These are phyloP conservation scores for Pyrrhoderma lamaoense DNA, from an alignment of 1,284 basidiomycete species.

Conservation along the genomic window DNA sequence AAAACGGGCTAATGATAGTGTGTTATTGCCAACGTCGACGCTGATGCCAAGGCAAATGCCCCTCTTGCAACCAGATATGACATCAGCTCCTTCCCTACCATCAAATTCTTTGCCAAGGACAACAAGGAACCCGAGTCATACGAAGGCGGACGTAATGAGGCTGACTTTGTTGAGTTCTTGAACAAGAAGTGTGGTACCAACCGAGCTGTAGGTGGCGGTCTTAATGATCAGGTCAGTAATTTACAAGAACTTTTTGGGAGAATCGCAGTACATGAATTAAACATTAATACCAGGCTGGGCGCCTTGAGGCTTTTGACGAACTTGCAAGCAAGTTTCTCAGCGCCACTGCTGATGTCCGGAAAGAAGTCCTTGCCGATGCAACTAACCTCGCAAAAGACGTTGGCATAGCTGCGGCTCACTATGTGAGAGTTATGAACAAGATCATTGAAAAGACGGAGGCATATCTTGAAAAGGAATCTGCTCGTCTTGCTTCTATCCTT, in stretches of 20 bases:
- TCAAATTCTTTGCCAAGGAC: slow-evolving; percentile 90
- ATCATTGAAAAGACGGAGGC: slow-evolving; percentile 62
- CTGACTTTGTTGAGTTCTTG: slow-evolving; percentile 63
- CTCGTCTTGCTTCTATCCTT: slow-evolving; percentile 72
- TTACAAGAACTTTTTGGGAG: slow-evolving; percentile 13
- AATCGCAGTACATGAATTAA: not conserved
- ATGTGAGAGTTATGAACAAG: slow-evolving; percentile 90
- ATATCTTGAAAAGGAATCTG: slow-evolving; percentile 84
- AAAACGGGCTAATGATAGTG: slow-evolving; percentile 40
- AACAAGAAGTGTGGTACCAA: slow-evolving; percentile 89
- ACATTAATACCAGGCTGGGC: slow-evolving; percentile 57
- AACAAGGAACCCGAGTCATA: slow-evolving; percentile 54
- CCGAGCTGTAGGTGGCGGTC: slow-evolving; percentile 73
- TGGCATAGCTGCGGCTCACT: slow-evolving; percentile 65
- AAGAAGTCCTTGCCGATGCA: slow-evolving; percentile 61
- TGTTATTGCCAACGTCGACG: slow-evolving; percentile 86
- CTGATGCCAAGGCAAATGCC: slow-evolving; percentile 77
- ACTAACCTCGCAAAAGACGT: slow-evolving; percentile 36
- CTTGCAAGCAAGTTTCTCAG: slow-evolving; percentile 75
- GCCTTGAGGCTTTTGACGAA: slow-evolving; percentile 68
- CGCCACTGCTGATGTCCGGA: slow-evolving; percentile 48
- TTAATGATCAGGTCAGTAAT: slow-evolving; percentile 57
- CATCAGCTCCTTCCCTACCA: slow-evolving; percentile 77
- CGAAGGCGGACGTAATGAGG: slow-evolving; percentile 58
- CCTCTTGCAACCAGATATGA: slow-evolving; percentile 70